Percentiles rank a stretch among this genome's conserved stretches.
phyloP scores from a whole-genome alignment of 2,329 filamentous ascomycete genomes.

The Tolypocladium ovalisporum region DNA sequence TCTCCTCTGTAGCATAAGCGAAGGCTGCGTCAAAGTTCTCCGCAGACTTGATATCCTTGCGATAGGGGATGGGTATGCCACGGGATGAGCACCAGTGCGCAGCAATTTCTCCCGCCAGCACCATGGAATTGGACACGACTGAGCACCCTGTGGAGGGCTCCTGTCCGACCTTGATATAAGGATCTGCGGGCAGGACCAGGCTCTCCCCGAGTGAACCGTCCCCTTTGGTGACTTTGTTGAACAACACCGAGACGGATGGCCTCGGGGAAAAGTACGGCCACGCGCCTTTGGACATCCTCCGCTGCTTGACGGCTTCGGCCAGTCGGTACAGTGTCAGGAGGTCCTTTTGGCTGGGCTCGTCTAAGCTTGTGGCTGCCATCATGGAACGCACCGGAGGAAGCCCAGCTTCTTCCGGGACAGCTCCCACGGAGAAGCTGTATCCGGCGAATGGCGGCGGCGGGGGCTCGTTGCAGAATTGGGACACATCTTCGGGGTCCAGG shows the following conservation, averaged over 20 bases:
- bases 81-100: slow-evolving; percentile 50
- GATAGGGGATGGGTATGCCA: slow-evolving; percentile 48
- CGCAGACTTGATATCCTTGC: slow-evolving; percentile 32
- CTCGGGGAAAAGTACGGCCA: slow-evolving; percentile 35
- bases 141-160: slow-evolving; percentile 19
- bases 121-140: slow-evolving; percentile 38
- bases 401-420: slow-evolving; percentile 6
- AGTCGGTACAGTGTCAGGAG: slow-evolving; percentile 37
- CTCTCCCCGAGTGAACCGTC: slow-evolving; percentile 1
- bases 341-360: slow-evolving; percentile 29
- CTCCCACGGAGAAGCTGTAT: slow-evolving; percentile 18
- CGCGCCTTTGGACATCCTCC: slow-evolving; percentile 35
- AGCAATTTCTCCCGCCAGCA: slow-evolving; percentile 49
- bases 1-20: slow-evolving; percentile 20
- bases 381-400: slow-evolving; percentile 28
- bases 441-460: slow-evolving; percentile 9
- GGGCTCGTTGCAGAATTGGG: slow-evolving; percentile 28
- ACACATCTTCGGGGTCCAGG: slow-evolving; percentile 41
- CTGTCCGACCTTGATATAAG: slow-evolving; percentile 32
- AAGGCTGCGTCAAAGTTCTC: slow-evolving; percentile 25
- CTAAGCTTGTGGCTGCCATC: slow-evolving; percentile 30
- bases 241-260: slow-evolving; percentile 31
- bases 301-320: slow-evolving; percentile 30
- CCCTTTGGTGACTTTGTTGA: slow-evolving; percentile 20
- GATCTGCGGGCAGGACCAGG: slow-evolving; percentile 30